phyloP scores from a whole-genome alignment of 2,329 filamentous ascomycete species.

The Hypoxylon sp. region DNA sequence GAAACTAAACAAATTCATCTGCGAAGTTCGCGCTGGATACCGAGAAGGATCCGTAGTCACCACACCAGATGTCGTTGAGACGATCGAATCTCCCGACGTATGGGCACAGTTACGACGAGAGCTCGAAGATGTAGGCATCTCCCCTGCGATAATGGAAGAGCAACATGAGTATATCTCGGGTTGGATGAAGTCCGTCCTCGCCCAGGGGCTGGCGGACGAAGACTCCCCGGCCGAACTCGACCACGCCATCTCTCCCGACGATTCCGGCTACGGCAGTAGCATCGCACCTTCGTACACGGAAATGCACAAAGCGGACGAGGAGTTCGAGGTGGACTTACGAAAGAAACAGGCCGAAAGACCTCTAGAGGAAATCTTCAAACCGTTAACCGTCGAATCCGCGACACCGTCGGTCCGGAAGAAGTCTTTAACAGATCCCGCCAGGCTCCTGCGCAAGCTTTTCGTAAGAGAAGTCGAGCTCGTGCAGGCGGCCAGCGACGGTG shows the following conservation, averaged over 20 bases:
- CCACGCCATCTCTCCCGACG: slow-evolving; percentile 29
- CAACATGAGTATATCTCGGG: slow-evolving; percentile 45
- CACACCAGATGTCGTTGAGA: slow-evolving; percentile 37
- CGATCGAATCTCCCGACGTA: slow-evolving; percentile 43
- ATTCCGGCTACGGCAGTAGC: slow-evolving; percentile 44
- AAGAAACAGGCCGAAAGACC: slow-evolving; percentile 35
- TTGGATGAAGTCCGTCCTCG: slow-evolving; percentile 44
- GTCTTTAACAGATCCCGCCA: slow-evolving; percentile 33
- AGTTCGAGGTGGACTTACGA: slow-evolving; percentile 44
- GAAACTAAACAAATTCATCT: slow-evolving; percentile 44
- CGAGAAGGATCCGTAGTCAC: slow-evolving; percentile 46
- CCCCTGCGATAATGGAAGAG: slow-evolving; percentile 41
- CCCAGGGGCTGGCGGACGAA: slow-evolving; percentile 45
- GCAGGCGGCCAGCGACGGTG: slow-evolving; percentile 47
- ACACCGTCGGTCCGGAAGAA: slow-evolving; percentile 34
- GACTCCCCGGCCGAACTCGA: slow-evolving; percentile 28
- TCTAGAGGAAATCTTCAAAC: slow-evolving; percentile 36
- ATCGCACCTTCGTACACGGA: slow-evolving; percentile 31
- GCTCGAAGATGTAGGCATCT: slow-evolving; percentile 47
- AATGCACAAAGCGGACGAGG: slow-evolving; percentile 43
- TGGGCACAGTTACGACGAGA: slow-evolving; percentile 45
- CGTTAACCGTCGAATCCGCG: slow-evolving; percentile 26
- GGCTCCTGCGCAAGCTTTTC: slow-evolving; percentile 45
- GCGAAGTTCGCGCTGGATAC: slow-evolving; percentile 44
- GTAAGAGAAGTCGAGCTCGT: slow-evolving; percentile 47